Base-by-base conservation (phyloP, 1,284 basidiomycete species). In the Xanthoconium separans region DNA sequence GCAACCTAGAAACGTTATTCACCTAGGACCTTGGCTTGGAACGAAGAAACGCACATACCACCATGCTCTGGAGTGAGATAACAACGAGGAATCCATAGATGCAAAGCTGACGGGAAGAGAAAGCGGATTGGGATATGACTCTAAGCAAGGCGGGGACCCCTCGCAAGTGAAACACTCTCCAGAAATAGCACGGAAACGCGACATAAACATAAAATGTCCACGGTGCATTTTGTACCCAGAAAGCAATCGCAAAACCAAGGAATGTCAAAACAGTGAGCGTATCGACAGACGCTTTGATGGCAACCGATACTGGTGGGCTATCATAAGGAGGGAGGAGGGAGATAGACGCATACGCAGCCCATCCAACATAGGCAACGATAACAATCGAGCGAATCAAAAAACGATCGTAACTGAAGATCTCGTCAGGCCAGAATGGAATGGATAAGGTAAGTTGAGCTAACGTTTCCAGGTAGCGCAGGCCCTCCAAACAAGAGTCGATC, bases 391-490 rank as follows among this genome's bases (percentile, higher is more conserved):
- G 81, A 27, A 95, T 84, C 42, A 93, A 71, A 30, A 82, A 76
- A 41, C 90, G 85, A 64, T 95, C 91, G 65, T 94, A 87, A 22
- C 82, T 83, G 60, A 6, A 31, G 7, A 40, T 47, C 16, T 42
- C 34, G 50, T 72, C 24, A 72, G 58, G 10, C 42, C 16, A 47
- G 20, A 36, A 50, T 16, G 30, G 6, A 11, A 36, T 36, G 6
- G 6, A 43, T 16, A 51, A 43, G 3, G 44, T 10, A 41, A 37
- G 22, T 50, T 52, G 50, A 37, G 22, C 51, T 52, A 50, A 91
- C 69, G 90, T 93, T 69, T 95, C 89, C 6, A 95, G 78, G 67
- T 95, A 95, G 43, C 83, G 81, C 20, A 93, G 73, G 0, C 92
- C 93, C 45, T 78, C 72, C 4, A 95, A 73, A 4, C 81, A 77